Conservation (phyloP, 2,329 filamentous ascomycete species). For the Rhynchosporium graminicola region DNA sequence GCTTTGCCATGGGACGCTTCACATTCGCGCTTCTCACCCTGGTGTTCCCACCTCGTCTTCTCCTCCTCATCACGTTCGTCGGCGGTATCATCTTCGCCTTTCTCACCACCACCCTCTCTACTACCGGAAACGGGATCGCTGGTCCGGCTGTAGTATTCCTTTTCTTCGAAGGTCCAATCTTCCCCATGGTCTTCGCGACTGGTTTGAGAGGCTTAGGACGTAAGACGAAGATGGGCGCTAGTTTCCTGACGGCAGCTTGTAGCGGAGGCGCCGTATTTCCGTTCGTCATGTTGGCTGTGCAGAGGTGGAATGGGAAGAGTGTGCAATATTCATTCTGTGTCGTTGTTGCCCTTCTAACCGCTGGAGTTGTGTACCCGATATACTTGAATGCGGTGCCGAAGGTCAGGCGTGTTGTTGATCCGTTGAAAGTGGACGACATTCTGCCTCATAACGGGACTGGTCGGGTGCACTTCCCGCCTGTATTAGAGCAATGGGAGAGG, state of each 20-base stretch:
- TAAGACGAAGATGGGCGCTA: slow-evolving; percentile 77
- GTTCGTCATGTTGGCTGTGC: slow-evolving; percentile 36
- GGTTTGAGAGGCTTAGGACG: slow-evolving; percentile 77
- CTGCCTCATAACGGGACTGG: slow-evolving; percentile 1
- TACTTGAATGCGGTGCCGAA: slow-evolving; percentile 33
- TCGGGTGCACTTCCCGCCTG: not conserved
- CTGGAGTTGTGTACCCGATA: slow-evolving; percentile 33
- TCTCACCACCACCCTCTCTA: slow-evolving; percentile 48
- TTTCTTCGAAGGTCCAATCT: slow-evolving; percentile 81
- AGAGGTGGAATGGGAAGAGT: slow-evolving; percentile 19
- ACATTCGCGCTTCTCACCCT: slow-evolving; percentile 61
- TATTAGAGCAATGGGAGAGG: not conserved
- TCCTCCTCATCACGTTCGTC: slow-evolving; percentile 63
- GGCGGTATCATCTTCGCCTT: slow-evolving; percentile 60
- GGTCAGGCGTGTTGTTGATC: slow-evolving; percentile 35
- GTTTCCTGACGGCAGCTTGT: slow-evolving; percentile 61
- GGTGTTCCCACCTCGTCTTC: slow-evolving; percentile 66
- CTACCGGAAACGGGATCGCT: slow-evolving; percentile 50
- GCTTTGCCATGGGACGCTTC: slow-evolving; percentile 75
- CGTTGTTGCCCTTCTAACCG: slow-evolving; percentile 33
- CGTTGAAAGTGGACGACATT: slow-evolving; percentile 8
- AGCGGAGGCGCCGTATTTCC: slow-evolving; percentile 36
- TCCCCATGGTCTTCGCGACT: slow-evolving; percentile 78
- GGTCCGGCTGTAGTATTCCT: slow-evolving; percentile 70
- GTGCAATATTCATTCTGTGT: slow-evolving; percentile 35